Evolutionary conservation across 2,329 filamentous ascomycete genomes (phyloP).

Genomic region (Botryotinia convoluta): DNA sequence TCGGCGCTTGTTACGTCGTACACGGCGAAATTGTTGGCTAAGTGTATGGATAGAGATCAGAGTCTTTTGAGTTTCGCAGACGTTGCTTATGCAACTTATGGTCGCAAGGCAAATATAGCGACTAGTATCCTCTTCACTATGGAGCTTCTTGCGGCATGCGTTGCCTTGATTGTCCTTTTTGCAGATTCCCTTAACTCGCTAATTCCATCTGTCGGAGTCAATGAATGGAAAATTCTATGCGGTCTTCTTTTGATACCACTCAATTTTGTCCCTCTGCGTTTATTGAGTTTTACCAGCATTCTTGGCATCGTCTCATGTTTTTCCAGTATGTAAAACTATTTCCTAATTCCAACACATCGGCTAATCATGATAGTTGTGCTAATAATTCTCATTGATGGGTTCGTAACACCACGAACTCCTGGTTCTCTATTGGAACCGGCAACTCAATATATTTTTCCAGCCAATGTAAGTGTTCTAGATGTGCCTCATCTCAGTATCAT

Average conservation of each 20-base stretch:
- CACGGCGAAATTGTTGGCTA: constrained; percentile 80
- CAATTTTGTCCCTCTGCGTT: constrained; percentile 77
- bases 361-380: constrained; percentile 61
- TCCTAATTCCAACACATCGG: neutral
- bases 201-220: constrained; percentile 66
- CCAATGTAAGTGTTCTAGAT: constrained; percentile 46
- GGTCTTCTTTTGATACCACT: constrained; percentile 75
- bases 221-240: constrained; percentile 83
- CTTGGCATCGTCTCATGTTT: constrained; percentile 90
- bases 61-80: constrained; percentile 93
- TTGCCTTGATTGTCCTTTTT: constrained; percentile 89
- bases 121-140: constrained; percentile 85
- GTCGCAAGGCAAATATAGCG: constrained; percentile 72
- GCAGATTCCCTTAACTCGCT: constrained; percentile 81
- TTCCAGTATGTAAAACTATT: constrained; percentile 62
- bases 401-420: constrained; percentile 74
- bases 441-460: constrained; percentile 75
- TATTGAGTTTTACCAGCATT: constrained; percentile 87
- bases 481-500: neutral
- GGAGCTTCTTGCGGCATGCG: constrained; percentile 83
- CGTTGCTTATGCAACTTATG: constrained; percentile 87
- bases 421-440: constrained; percentile 83
- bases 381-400: constrained; percentile 80
- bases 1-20: constrained; percentile 77
- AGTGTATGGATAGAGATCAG: constrained; percentile 82